A percentile compares a stretch with the other conserved stretches of the same genome.
These are phyloP conservation scores for Eleusine coracana DNA, from an alignment of 176 grass and related monocot genomes.

Conservation along the genomic window DNA sequence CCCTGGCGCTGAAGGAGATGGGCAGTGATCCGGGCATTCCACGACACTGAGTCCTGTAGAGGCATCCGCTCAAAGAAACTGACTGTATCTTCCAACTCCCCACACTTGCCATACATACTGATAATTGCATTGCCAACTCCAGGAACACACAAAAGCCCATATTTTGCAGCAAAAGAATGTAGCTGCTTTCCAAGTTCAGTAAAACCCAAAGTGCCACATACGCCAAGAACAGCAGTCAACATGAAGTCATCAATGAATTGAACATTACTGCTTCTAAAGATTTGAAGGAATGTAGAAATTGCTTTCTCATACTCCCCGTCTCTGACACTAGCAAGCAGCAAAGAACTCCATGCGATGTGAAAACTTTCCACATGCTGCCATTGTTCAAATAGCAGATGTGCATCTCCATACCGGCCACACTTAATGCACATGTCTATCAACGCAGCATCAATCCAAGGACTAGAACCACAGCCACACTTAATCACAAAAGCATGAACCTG, in stretches of 20 bases:
- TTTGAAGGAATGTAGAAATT: conserved; percentile 46
- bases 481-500: conserved; percentile 67
- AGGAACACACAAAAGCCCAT: conserved; percentile 42
- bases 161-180: conserved; percentile 61
- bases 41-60: conserved; percentile 55
- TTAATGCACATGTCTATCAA: conserved; percentile 76
- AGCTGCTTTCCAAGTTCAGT: conserved; percentile 62
- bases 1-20: conserved; percentile 61
- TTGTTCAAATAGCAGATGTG: conserved; percentile 48
- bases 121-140: conserved; percentile 59
- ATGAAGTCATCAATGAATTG: conserved; percentile 58
- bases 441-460: conserved; percentile 62
- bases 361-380: conserved; percentile 57
- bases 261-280: conserved; percentile 38
- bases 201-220: conserved; percentile 58
- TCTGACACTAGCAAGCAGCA: conserved; percentile 50
- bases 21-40: conserved; percentile 62
- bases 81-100: conserved; percentile 45
- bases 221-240: conserved; percentile 55
- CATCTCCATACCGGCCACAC: conserved; percentile 56
- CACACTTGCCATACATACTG: conserved; percentile 72
- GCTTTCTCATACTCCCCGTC: conserved; percentile 60
- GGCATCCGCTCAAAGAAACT: conserved; percentile 57
- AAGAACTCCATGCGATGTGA: conserved; percentile 64
- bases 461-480: conserved; percentile 56